These are phyloP conservation scores for Liquidambar formosana DNA, from an alignment of 164 flowering plant species.

Conservation along the genomic window DNA sequence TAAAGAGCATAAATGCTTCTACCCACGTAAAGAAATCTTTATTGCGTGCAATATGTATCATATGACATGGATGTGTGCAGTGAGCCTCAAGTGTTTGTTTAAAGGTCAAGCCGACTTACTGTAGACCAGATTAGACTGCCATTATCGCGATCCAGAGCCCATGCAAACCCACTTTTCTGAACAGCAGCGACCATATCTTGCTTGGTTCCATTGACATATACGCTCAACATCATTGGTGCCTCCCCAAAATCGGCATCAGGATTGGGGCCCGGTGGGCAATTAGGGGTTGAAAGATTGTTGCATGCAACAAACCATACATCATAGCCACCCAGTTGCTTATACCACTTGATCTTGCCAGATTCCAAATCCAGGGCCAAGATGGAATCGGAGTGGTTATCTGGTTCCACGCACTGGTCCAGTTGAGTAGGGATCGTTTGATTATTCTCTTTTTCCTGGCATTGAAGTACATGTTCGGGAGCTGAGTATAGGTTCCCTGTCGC, in stretches of 20 bases:
- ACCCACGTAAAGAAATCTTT: too few relatives aligned
- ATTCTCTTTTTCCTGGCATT: slow-evolving; percentile 41
- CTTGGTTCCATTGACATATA: slow-evolving; percentile 15
- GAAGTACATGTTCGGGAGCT: slow-evolving; percentile 37
- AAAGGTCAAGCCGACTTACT: slow-evolving; percentile 22
- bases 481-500: slow-evolving; percentile 51
- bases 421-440: slow-evolving; percentile 35
- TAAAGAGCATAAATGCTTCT: too few relatives aligned
- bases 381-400: slow-evolving; percentile 35
- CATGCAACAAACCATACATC: slow-evolving; percentile 44
- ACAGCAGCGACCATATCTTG: slow-evolving; percentile 51
- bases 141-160: slow-evolving; percentile 55
- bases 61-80: too few relatives aligned
- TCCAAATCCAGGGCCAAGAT: slow-evolving; percentile 43
- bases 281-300: slow-evolving; percentile 27
- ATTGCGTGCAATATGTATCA: too few relatives aligned
- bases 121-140: slow-evolving; percentile 52
- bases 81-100: too few relatives aligned
- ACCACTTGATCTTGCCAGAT: slow-evolving; percentile 43
- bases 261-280: slow-evolving; percentile 56
- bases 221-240: slow-evolving; percentile 46
- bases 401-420: slow-evolving; percentile 41
- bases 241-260: slow-evolving; percentile 58
- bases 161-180: slow-evolving; percentile 64
- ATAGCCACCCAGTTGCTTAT: slow-evolving; percentile 41